A percentile compares a stretch with the other conserved stretches of the same genome.
phyloP scores from a whole-genome alignment of 1,284 basidiomycete genomes.

The Leccinum subatratum region DNA sequence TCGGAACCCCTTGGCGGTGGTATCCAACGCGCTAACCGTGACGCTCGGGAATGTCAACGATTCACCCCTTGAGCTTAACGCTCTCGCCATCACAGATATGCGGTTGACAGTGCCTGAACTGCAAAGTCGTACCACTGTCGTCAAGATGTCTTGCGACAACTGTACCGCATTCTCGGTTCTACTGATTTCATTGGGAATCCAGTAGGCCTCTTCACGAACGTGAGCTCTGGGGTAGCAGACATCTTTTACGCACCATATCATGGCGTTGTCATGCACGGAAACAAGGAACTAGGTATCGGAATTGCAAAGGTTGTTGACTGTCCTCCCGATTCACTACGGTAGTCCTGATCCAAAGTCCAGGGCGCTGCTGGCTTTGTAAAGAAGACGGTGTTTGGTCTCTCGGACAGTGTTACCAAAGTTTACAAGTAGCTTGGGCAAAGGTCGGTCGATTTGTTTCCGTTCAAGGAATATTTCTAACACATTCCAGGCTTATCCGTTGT shows the following conservation, averaged over 20 bases:
- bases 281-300: conserved; percentile 93
- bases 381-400: conserved; percentile 96
- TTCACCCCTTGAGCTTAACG: conserved; percentile 93
- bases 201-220: conserved; percentile 96
- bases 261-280: conserved; percentile 95
- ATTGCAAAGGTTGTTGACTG: conserved; percentile 74
- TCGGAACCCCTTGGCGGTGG: conserved; percentile 89
- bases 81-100: conserved; percentile 92
- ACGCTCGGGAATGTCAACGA: conserved; percentile 96
- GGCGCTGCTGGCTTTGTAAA: conserved; percentile 98
- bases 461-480: conserved; percentile 4
- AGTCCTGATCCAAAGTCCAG: conserved; percentile 36
- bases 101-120: conserved; percentile 83
- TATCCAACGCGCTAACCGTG: conserved; percentile 95
- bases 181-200: conserved; percentile 94
- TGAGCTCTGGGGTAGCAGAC: conserved; percentile 97
- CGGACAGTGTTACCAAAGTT: conserved; percentile 97
- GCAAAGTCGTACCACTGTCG: conserved; percentile 90
- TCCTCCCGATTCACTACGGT: conserved; percentile 3
- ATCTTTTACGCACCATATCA: conserved; percentile 99
- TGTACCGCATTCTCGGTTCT: conserved; percentile 94
- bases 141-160: conserved; percentile 89
- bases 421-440: conserved; percentile 96
- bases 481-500: conserved; percentile 85
- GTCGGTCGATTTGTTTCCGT: conserved; percentile 35